Base-by-base conservation (phyloP, 2,329 filamentous ascomycete genomes). In the Microcyclosporella mali region DNA sequence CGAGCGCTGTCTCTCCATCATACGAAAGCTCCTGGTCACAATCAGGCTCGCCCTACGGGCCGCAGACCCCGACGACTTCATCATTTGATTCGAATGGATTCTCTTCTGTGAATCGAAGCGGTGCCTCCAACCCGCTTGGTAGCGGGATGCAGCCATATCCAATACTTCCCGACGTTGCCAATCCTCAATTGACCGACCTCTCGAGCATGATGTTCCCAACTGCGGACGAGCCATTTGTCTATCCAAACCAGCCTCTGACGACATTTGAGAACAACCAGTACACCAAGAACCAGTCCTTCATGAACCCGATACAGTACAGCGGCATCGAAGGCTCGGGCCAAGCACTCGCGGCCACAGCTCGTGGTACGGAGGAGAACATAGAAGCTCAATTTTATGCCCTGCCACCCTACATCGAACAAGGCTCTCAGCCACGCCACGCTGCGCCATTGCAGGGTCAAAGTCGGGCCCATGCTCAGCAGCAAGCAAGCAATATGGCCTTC, bases 201-300 rank as follows among this genome's bases (percentile, higher is more conserved):
- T 82, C 82, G 45, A 79, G 81, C 3, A 79, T 89, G 67, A 88
- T 90, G 82, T 90, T 90, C 57, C 82, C 84, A 1, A 75, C 78
- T 27, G 77, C 78, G 31, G 57, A 62, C 43, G 85, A 90, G 55
- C 84, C 85, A 0, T 84, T 90, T 50, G 83, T 82, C 0, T 92
- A 90, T 56, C 85, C 84, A 0, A 87, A 83, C 56, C 84, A 87
- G 51, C 81, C 84, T 0, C 78, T 84, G 69, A 81, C 83, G 25
- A 71, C 67, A 0, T 73, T 72, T 46, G 71, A 73, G 46, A 72
- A 69, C 51, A 68, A 62, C 41, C 56, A 60, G 40, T 58, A 52
- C 31, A 52, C 46, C 19, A 60, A 60, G 29, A 53, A 56, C 42
- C 50, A 47, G 11, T 21, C 39, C 29, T 45, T 44, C 25, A 21